Conservation (phyloP, 148 eudicot species). For the Vaccinium myrtillus region DNA sequence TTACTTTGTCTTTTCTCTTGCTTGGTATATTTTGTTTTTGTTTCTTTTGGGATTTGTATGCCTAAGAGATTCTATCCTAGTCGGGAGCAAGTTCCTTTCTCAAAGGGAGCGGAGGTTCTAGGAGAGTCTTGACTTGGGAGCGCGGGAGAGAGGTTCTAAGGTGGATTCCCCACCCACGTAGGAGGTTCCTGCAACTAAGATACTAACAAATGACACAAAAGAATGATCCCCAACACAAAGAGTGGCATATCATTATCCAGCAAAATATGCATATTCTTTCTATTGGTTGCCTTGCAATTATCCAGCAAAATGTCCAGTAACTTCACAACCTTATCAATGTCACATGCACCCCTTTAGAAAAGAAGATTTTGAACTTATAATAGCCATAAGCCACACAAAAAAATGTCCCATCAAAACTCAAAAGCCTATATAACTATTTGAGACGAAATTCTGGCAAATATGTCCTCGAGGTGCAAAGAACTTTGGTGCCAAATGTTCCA, state of each 20-base stretch:
- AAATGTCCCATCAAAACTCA: neutral
- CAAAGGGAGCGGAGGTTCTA: no score
- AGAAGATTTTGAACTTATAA: neutral
- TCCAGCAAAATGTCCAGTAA: neutral
- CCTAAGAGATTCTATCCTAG: no score
- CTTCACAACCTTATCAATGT: neutral
- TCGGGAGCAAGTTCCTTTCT: no score
- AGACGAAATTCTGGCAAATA: neutral
- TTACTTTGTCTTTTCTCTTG: no score
- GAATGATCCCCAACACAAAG: no score
- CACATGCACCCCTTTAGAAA: neutral
- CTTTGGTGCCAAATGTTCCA: neutral
- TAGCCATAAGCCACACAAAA: neutral
- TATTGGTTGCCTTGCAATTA: neutral
- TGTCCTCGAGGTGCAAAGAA: neutral
- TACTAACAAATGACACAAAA: no score
- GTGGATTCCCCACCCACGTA: no score
- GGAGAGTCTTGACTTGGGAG: no score
- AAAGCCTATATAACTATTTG: neutral
- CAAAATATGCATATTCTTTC: neutral
- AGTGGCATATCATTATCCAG: neutral
- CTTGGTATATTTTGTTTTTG: no score
- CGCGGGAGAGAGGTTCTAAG: no score
- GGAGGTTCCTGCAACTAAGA: no score
- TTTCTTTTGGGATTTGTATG: no score